Base-by-base conservation (phyloP, 2,329 filamentous ascomycete genomes). In the Aspergillus sp. region DNA sequence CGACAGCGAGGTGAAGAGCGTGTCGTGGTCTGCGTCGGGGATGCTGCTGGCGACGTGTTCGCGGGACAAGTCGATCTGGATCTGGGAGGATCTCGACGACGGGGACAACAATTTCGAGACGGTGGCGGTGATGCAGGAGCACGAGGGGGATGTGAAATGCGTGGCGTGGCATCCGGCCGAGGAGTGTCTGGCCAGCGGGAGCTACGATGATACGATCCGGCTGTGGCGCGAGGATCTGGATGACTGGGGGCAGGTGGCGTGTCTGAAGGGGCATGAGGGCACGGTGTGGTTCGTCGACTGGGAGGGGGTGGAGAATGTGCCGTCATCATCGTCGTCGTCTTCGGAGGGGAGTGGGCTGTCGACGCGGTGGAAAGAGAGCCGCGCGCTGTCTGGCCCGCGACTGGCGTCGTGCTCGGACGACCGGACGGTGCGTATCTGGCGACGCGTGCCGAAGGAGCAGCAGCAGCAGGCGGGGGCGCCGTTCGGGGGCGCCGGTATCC, bases 61-160 rank as follows among this genome's bases (percentile, higher is more conserved):
- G 49, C 82, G 94, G 45, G 94, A 99, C 70, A 97, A 97, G 76
- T 88, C 84, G 14, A 90, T 97, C 16, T 99, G 94, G 94, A 90
- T 99, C 63, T 99, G 94, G 94, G 94, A 99, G 73, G 94, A 97
- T 69, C 82, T 96, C 49, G 75, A 76, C 50, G 87, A 89, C 60
- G 88, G 87, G 14, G 92, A 95, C 50, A 93, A 96, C 69, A 94
- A 97, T 69, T 97, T 92, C 77, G 94, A 99, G 79, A 97, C 94
- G 1, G 86, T 97, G 14, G 94, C 93, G 0, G 93, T 97, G 49
- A 80, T 97, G 65, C 90, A 89, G 72, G 94, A 97, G 73, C 94
- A 99, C 69, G 88, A 92, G 44, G 92, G 89, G 19, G 94, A 99
- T 73, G 92, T 99, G 60, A 99, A 99, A 71, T 90, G 86, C 58